Conservation (phyloP, 768 basidiomycete species). For the Agrocybe chaxingu region DNA sequence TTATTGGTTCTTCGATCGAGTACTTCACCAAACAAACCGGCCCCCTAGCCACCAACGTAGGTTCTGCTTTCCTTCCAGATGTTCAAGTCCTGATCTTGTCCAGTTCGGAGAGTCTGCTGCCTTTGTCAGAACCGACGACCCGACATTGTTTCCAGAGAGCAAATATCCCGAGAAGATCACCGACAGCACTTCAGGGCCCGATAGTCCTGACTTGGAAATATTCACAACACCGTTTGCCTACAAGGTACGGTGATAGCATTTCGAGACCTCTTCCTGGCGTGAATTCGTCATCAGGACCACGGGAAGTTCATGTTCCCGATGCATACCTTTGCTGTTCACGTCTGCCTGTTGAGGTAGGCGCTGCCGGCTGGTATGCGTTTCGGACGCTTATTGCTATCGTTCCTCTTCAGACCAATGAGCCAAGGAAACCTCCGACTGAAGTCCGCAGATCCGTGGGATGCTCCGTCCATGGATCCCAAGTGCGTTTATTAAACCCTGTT, state of each 20-base stretch:
- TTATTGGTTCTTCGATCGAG: conserved; percentile 30
- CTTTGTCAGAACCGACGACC: conserved; percentile 56
- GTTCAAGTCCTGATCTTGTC: neutral
- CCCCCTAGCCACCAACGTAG: conserved; percentile 53
- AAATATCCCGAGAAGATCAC: conserved; percentile 33
- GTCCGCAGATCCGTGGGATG: conserved; percentile 38
- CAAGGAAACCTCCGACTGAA: conserved; percentile 36
- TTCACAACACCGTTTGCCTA: conserved; percentile 42
- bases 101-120: conserved; percentile 55
- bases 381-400: neutral
- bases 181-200: conserved; percentile 42
- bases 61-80: conserved; percentile 5
- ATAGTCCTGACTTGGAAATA: conserved; percentile 48
- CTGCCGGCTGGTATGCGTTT: neutral
- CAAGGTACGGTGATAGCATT: conserved; percentile 24
- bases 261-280: neutral
- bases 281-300: conserved; percentile 27
- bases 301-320: conserved; percentile 29
- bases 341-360: conserved; percentile 37
- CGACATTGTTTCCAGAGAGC: conserved; percentile 38
- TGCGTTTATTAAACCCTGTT: conserved; percentile 12
- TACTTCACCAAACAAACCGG: conserved; percentile 48
- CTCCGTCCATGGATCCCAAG: conserved; percentile 45
- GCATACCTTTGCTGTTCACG: conserved; percentile 39
- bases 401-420: conserved; percentile 35